Evolutionary conservation across 2,329 filamentous ascomycete species (phyloP), one percentile per base, ranked within the genome.

Genomic region (Clonostachys rosea): DNA sequence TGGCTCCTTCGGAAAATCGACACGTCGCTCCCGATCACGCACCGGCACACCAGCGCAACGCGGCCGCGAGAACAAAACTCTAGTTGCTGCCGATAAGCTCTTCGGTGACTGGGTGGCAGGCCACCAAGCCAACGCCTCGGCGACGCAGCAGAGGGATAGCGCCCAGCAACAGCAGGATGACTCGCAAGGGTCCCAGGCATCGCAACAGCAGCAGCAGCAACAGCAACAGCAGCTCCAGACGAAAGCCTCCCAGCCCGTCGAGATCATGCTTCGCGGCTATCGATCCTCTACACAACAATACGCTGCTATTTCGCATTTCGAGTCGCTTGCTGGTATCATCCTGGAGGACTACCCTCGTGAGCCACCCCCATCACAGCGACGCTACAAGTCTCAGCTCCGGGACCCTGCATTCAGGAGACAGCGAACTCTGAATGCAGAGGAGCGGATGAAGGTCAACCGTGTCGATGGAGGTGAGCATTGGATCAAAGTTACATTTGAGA

Each of bases 321-420:
- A 96, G 71, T 81, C 85, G 50, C 83, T 95, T 40, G 92, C 89
- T 7, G 91, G 91, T 24, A 72, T 82, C 52, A 89, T 96, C 62
- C 91, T 91, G 66, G 92, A 97, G 69, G 91, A 96, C 68, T 97
- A 97, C 66, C 83, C 91, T 9, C 84, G 92, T 52, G 84, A 88
- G 53, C 86, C 92, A n/a, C 87, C 89, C 4, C 75, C 82, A 47
- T 78, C 84, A 52, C 79, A 81, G 59, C 75, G 78, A 48, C 78
- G 86, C 49, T 92, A 87, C 71, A 87, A 88, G 60, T 79, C 84
- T 2, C 82, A 91, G 54, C 79, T 89, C 51, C 79, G 86, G 52
- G 85, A 90, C 56, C 81, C 87, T 44, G 83, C 87, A 10, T 79
- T 86, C 9, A 83, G 86, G 43, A 81, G 83, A 49, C 77, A 80